Base-by-base conservation (phyloP, 805 yeast genomes). In the Suhomyces kilbournensis region DNA sequence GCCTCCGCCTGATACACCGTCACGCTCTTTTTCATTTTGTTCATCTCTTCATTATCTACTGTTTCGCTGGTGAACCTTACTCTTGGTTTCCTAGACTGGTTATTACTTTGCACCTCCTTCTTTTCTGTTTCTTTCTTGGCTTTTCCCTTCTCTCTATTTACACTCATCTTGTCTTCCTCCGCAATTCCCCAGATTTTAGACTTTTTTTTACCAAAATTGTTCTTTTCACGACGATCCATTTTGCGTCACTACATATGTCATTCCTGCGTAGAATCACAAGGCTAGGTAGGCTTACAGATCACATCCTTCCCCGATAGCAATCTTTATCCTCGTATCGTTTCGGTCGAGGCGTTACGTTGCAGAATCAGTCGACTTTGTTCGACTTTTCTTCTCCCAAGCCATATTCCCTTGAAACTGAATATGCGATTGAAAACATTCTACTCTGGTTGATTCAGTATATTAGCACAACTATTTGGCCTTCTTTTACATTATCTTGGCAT, bases 21-120 rank as follows among this genome's bases (percentile, higher is more conserved):
- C 43, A 46, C 48, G 28, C 35, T 46, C 32, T 46, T 46, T 65
- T 90, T 91, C 74, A 93, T 94, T 72, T 83, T 89, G 64, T 86
- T 81, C 88, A 94, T 76, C 64, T 88, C 70, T 70, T 93, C 99
- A 66, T 93, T 93, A 66, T 93, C 98, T 3, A 94, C 77, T 2
- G 90, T 92, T 44, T 85, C 96, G 38, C 86, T 88, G 7, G 85
- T 77, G 97, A 97, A 93, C 49, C 83, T 77, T 0, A 93, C 97
- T 39, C 30, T 30, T 5, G 42, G 26, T 34, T 34, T 46, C 28
- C 28, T 9, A 26, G 12, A 9, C 28, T 3, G n/a, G n/a, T n/a
- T n/a, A n/a, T 9, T 4, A 3, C 28, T 26, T 9, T 26, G 28
- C 12, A 3, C 9, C 17, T 15, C 40, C 40, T 35, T n/a, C 19